Conservation (phyloP, 192 early-diverging fungal species). For the Coemansia sp. region DNA sequence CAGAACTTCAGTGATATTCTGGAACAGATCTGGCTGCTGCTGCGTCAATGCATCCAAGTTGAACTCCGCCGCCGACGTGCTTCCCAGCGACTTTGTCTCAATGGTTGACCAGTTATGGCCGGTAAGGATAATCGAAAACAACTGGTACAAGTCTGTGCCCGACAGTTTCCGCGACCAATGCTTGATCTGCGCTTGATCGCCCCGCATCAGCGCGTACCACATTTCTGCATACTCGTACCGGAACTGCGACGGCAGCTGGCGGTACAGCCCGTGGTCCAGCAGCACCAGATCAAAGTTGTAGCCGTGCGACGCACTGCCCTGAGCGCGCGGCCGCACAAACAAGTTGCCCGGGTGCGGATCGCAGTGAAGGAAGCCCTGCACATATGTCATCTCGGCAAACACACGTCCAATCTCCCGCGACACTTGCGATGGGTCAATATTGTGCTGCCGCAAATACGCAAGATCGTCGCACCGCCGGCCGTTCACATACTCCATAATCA, state of each 20-base stretch:
- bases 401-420: slow-evolving; percentile 72
- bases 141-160: slow-evolving; percentile 75
- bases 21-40: slow-evolving; percentile 62
- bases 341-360: slow-evolving; percentile 95
- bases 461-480: slow-evolving; percentile 80
- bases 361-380: slow-evolving; percentile 83
- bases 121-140: slow-evolving; percentile 88
- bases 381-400: slow-evolving; percentile 90
- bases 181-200: slow-evolving; percentile 71
- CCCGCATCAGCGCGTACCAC: slow-evolving; percentile 80
- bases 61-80: slow-evolving; percentile 40
- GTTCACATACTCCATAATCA: slow-evolving; percentile 84
- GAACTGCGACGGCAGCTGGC: slow-evolving; percentile 67
- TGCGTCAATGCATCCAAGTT: slow-evolving; percentile 60
- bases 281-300: slow-evolving; percentile 88
- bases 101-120: slow-evolving; percentile 83
- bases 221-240: slow-evolving; percentile 84
- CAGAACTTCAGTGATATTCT: slow-evolving; percentile 77
- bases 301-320: slow-evolving; percentile 45
- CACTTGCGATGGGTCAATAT: slow-evolving; percentile 74
- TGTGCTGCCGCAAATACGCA: slow-evolving; percentile 63
- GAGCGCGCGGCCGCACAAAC: slow-evolving; percentile 62
- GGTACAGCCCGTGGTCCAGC: slow-evolving; percentile 89
- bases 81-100: slow-evolving; percentile 30
- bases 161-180: slow-evolving; percentile 63